Base-by-base conservation (phyloP, 2,329 filamentous ascomycete genomes). In the Trichocomaceae sp. region DNA sequence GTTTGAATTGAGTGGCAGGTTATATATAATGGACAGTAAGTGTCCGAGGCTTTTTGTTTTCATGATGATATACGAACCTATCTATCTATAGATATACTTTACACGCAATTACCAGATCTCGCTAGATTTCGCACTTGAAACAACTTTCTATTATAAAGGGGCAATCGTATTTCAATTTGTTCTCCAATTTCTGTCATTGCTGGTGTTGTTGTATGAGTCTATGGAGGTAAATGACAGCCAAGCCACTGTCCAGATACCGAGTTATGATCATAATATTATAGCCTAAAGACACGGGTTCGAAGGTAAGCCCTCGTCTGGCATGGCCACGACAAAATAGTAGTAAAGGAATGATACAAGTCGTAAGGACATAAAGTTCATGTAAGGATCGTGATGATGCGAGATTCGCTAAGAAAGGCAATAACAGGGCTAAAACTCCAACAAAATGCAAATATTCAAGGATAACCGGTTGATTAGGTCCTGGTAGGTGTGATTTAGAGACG, bases 311-410 rank as follows among this genome's bases (percentile, higher is more conserved):
- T 22, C 39, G 8, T 31, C 19, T 29, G 23, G 31, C 9, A 35
- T 10, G n/a, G 26, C 45, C 45, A 19, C 13, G 13, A 12, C 31
- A 20, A 29, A 17, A 35, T 51, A 39, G 26, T 22, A 51, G 39
- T 19, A 41, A 41, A 56, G 54, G 54, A 56, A 44, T 37, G 54
- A 46, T 41, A 31, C 46, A 39, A 47, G 49, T 39, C 45, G 29
- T 56, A 35, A 44, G 37, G 49, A 56, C 48, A 17, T 52, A 37
- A 35, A 41, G 42, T 35, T 52, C 54, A 35, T 56, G 37, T 56
- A 56, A 56, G 54, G 54, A 56, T 52, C 46, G 54, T 56, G 46
- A 52, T 20, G 26, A 56, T 56, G 54, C 54, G 49, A 52, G 15
- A 41, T 42, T 49, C 54, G 54, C 54, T 56, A 45, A 47, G 45